These are phyloP conservation scores for Onygena corvina DNA, from an alignment of 2,329 filamentous ascomycete genomes.

Conservation along the genomic window DNA sequence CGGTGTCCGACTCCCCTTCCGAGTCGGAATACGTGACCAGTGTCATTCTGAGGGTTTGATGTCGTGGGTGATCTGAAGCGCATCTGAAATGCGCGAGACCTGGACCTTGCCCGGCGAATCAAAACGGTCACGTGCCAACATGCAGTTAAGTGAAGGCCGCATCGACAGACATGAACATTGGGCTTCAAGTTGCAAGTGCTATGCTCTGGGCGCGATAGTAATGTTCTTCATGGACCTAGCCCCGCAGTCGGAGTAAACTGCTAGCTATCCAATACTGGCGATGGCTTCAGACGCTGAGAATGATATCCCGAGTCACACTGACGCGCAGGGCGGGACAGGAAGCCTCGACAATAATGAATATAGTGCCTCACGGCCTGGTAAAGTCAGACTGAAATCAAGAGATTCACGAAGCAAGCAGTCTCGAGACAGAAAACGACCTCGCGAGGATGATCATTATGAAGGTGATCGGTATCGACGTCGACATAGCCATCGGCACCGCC, in stretches of 20 bases:
- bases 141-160: too few relatives aligned
- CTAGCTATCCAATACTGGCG: too few relatives aligned
- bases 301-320: background rate
- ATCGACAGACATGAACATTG: background rate
- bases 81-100: background rate
- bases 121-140: background rate
- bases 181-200: background rate
- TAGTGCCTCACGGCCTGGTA: slow-evolving; percentile 15
- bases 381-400: slow-evolving; percentile 28
- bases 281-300: background rate
- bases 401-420: background rate
- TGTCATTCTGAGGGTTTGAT: slow-evolving; percentile 43
- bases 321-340: background rate
- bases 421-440: slow-evolving; percentile 1
- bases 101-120: background rate
- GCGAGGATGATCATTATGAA: slow-evolving; percentile 12
- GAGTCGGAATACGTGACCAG: slow-evolving; percentile 78
- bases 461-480: slow-evolving; percentile 17
- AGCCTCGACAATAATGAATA: slow-evolving; percentile 13
- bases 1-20: slow-evolving; percentile 42
- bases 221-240: too few relatives aligned
- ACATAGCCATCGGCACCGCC: slow-evolving; percentile 17
- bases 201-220: too few relatives aligned
- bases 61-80: background rate
- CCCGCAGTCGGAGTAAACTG: too few relatives aligned